Percentiles rank a stretch among this genome's conserved stretches.
Conservation (phyloP, 2,329 filamentous ascomycete genomes). For the Trichoderma brevicompactum region DNA sequence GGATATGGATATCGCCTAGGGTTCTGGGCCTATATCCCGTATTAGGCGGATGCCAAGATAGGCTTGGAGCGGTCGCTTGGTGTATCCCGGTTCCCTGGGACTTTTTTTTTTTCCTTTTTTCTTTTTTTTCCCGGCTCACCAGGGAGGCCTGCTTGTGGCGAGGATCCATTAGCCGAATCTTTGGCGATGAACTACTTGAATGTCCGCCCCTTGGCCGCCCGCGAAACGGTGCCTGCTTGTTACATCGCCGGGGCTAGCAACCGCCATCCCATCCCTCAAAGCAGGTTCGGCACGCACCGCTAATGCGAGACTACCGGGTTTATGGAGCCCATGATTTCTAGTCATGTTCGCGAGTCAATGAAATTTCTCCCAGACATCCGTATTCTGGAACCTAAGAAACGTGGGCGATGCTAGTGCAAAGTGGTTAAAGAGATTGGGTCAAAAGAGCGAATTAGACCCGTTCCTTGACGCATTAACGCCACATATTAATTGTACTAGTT, state of each 20-base stretch:
- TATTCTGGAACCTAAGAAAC: background rate
- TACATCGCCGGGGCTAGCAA: no score
- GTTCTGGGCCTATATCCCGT: background rate
- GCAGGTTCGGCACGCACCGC: background rate
- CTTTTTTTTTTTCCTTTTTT: background rate
- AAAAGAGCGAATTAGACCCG: slow-evolving; percentile 11
- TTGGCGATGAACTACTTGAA: background rate
- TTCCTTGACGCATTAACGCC: slow-evolving; percentile 10
- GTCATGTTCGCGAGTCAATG: background rate
- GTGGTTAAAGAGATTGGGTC: background rate
- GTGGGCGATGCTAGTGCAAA: slow-evolving; percentile 4
- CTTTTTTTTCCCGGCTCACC: background rate
- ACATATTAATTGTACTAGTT: slow-evolving; percentile 17
- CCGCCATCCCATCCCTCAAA: background rate
- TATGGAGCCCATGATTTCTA: background rate
- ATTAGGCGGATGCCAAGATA: background rate
- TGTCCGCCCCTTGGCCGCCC: background rate
- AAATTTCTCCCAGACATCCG: background rate
- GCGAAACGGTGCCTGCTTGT: no score
- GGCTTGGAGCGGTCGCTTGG: slow-evolving; percentile 1
- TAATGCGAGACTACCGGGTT: slow-evolving; percentile 13
- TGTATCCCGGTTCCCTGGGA: background rate
- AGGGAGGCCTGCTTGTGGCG: background rate
- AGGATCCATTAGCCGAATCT: background rate
- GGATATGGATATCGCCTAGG: background rate